Percentiles rank a stretch among this genome's conserved stretches.
Conservation (phyloP, 2,329 filamentous ascomycete genomes). For the Microdochium nivale region DNA sequence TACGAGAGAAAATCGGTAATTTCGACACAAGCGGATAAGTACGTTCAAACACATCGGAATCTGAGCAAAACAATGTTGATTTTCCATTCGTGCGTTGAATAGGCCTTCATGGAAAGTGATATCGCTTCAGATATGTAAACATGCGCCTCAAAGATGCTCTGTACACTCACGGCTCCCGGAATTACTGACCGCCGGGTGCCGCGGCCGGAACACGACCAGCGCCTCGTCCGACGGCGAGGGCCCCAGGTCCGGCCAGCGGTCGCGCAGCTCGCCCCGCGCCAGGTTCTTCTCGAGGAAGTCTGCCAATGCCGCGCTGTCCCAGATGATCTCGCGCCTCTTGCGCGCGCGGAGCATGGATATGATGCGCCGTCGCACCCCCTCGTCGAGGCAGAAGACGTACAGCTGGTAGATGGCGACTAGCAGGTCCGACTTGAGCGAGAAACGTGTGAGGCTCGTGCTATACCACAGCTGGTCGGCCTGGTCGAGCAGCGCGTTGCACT, state of each 20-base stretch:
- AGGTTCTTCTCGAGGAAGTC: not conserved
- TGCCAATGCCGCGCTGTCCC: not conserved
- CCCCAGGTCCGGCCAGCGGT: not conserved
- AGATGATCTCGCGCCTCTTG: not conserved
- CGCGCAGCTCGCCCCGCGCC: not conserved
- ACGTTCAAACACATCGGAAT: too few relatives aligned
- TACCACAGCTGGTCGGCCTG: not conserved
- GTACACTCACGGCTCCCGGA: too few relatives aligned
- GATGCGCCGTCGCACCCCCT: not conserved
- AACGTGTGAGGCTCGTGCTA: not conserved
- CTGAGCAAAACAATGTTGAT: too few relatives aligned
- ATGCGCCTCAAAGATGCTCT: too few relatives aligned
- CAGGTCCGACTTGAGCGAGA: not conserved
- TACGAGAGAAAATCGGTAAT: too few relatives aligned
- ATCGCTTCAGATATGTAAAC: too few relatives aligned
- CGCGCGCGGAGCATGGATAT: not conserved
- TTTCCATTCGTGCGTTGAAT: too few relatives aligned
- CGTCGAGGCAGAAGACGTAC: not conserved
- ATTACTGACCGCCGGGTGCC: not conserved
- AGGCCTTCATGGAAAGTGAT: too few relatives aligned
- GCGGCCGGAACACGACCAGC: not conserved
- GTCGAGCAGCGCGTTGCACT: not conserved
- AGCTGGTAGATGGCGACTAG: not conserved
- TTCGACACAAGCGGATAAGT: too few relatives aligned
- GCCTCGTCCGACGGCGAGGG: not conserved